These are phyloP conservation scores for Fomitopsis schrenkii DNA, from an alignment of 1,284 basidiomycete genomes.

Conservation along the genomic window DNA sequence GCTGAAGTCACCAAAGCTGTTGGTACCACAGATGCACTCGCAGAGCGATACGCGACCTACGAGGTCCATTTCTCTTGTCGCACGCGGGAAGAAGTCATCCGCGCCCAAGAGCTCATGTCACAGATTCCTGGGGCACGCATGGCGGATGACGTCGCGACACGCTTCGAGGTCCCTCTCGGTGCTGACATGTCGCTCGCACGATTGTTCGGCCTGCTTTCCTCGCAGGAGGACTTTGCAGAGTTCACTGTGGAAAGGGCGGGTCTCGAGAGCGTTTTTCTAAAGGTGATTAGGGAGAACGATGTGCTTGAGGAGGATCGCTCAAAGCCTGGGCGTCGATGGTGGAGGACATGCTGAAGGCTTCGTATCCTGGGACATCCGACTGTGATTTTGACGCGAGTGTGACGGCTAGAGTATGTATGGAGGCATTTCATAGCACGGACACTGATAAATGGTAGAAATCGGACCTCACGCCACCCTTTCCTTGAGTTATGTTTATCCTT, in stretches of 20 bases:
- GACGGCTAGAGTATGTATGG: neutral
- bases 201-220: constrained; percentile 52
- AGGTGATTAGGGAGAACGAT: constrained; percentile 65
- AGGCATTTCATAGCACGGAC: neutral
- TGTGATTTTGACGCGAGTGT: neutral
- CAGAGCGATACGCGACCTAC: constrained; percentile 65
- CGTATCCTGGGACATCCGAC: neutral
- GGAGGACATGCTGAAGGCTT: constrained; percentile 19
- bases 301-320: constrained; percentile 49
- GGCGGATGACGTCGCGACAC: constrained; percentile 73
- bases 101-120: constrained; percentile 58
- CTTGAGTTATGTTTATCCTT: neutral
- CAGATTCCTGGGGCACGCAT: constrained; percentile 60
- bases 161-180: constrained; percentile 69
- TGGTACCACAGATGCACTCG: constrained; percentile 63
- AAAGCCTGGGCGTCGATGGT: constrained; percentile 20
- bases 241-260: constrained; percentile 68
- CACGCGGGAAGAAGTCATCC: constrained; percentile 51
- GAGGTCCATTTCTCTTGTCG: constrained; percentile 75
- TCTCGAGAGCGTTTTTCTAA: constrained; percentile 70
- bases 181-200: constrained; percentile 43
- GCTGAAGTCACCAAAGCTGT: constrained; percentile 38
- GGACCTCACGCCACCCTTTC: neutral
- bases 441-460: neutral
- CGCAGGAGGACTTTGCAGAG: constrained; percentile 50